phyloP scores from a whole-genome alignment of 768 basidiomycete genomes.

The Boletellus ananiceps region DNA sequence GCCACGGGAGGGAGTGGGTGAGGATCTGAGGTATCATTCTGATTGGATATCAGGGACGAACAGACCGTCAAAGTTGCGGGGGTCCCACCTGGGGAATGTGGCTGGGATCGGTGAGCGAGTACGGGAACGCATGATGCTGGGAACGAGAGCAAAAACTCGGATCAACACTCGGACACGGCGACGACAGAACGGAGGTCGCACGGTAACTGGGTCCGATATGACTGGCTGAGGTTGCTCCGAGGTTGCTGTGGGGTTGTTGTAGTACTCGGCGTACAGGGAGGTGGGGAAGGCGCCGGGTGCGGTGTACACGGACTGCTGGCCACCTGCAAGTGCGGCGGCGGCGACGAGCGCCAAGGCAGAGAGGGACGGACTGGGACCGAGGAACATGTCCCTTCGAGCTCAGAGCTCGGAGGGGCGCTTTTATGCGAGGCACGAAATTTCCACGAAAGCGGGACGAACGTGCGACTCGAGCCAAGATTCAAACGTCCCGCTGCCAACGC shows the following conservation, averaged over 20 bases:
- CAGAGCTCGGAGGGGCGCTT: background rate
- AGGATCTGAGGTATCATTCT: constrained; percentile 58
- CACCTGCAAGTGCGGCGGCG: constrained; percentile 4
- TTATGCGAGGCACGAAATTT: constrained; percentile 8
- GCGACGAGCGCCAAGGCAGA: constrained; percentile 6
- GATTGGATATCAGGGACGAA: background rate
- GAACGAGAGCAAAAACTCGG: background rate
- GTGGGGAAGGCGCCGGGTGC: constrained; percentile 64
- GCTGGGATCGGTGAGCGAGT: constrained; percentile 59
- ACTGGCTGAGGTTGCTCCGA: constrained; percentile 73
- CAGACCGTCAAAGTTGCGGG: background rate
- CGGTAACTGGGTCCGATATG: constrained; percentile 66
- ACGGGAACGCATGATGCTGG: constrained; percentile 56
- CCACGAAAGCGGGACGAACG: constrained; percentile 14
- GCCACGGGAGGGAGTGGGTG: constrained; percentile 61
- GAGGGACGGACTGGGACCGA: no score
- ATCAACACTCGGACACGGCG: constrained; percentile 1
- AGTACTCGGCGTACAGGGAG: constrained; percentile 58
- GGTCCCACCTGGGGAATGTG: constrained; percentile 44
- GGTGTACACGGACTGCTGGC: constrained; percentile 36
- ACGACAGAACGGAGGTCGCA: constrained; percentile 22
- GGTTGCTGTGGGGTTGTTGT: constrained; percentile 69
- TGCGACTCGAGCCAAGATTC: constrained; percentile 12
- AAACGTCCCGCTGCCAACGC: background rate
- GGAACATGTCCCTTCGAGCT: constrained; percentile 4